phyloP scores from a whole-genome alignment of 2,329 filamentous ascomycete species.

The Lasiodiplodia theobromae region DNA sequence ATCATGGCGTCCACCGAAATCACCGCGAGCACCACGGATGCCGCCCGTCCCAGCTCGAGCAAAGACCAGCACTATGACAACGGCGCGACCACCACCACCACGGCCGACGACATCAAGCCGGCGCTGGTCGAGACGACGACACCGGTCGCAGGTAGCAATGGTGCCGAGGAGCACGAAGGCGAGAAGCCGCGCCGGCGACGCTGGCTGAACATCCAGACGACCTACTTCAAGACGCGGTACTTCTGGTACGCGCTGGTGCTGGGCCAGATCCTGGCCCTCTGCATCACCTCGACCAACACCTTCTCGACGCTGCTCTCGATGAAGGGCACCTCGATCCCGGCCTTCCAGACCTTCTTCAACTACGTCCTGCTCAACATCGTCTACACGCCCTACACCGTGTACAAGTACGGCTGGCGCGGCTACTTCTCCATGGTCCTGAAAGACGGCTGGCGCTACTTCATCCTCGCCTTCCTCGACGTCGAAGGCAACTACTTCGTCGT shows the following conservation, averaged over 20 bases:
- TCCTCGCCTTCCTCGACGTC: constrained; percentile 91
- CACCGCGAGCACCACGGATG: not conserved
- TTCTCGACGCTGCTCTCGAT: constrained; percentile 77
- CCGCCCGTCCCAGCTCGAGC: not conserved
- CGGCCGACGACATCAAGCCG: constrained; percentile 2
- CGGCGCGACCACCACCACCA: not conserved
- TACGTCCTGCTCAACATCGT: constrained; percentile 84
- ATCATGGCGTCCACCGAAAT: constrained; percentile 9
- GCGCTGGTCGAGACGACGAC: not conserved
- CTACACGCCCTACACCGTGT: constrained; percentile 81
- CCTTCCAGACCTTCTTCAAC: constrained; percentile 96
- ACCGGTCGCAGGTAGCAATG: not conserved
- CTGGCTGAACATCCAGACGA: constrained; percentile 19
- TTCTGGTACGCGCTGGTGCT: constrained; percentile 31
- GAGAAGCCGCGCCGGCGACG: not conserved
- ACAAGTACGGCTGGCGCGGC: constrained; percentile 76
- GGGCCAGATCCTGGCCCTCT: constrained; percentile 79
- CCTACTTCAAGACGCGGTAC: constrained; percentile 29
- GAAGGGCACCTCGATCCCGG: constrained; percentile 78
- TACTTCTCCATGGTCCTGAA: constrained; percentile 69
- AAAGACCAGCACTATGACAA: not conserved
- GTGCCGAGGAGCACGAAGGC: not conserved
- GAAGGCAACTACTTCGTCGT: constrained; percentile 99
- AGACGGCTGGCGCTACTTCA: constrained; percentile 92
- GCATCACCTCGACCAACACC: constrained; percentile 92